phyloP scores from a whole-genome alignment of 2,329 filamentous ascomycete species.

The Pseudogymnoascus pannorum region DNA sequence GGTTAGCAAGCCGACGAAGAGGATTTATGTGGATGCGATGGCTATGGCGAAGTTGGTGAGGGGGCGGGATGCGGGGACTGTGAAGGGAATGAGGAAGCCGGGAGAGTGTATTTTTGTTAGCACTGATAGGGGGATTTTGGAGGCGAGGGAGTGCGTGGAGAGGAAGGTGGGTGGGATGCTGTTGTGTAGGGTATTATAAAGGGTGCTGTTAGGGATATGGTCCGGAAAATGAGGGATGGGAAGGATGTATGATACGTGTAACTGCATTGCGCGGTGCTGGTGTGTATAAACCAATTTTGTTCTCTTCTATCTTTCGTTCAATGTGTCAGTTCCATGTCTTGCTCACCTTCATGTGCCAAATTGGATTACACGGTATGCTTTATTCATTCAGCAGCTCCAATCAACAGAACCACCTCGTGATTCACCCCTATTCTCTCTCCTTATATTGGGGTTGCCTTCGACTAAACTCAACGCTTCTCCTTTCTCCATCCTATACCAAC shows the following conservation, averaged over 20 bases:
- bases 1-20: slow-evolving; percentile 60
- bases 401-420: neutral
- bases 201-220: slow-evolving; percentile 9
- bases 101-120: slow-evolving; percentile 64
- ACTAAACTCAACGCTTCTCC: neutral
- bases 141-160: slow-evolving; percentile 63
- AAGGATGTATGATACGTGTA: neutral
- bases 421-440: neutral
- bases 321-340: neutral
- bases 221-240: neutral
- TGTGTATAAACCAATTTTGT: neutral
- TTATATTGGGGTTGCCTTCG: neutral
- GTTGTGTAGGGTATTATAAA: slow-evolving; percentile 52
- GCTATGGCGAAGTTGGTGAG: slow-evolving; percentile 50
- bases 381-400: neutral
- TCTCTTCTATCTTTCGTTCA: neutral
- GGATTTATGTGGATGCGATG: slow-evolving; percentile 54
- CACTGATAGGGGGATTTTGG: slow-evolving; percentile 60
- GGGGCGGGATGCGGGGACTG: slow-evolving; percentile 50
- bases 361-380: neutral
- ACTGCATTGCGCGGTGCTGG: neutral
- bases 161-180: slow-evolving; percentile 61
- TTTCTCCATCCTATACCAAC: neutral
- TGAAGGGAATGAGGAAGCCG: slow-evolving; percentile 56
- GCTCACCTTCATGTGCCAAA: neutral